Evolutionary conservation across 345 rosid genomes (phyloP), one percentile per base, ranked within the genome.

Genomic region (Eutrema yunnanense): DNA sequence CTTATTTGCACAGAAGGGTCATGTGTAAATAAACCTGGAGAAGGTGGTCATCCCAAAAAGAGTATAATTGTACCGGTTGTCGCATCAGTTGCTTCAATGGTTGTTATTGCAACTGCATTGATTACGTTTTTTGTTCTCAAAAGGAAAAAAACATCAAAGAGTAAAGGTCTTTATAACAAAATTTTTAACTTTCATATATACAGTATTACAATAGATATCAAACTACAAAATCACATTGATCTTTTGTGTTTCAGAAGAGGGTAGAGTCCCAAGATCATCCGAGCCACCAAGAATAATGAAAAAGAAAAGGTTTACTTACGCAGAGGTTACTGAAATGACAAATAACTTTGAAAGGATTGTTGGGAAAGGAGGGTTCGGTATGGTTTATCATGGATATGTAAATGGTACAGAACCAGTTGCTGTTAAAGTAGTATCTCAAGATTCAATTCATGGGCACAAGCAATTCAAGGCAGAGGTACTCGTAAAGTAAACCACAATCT

Each of bases 391-490:
- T 54, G 60, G 60, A 54, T 33, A 32, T 54, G 60, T 54, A 13
- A 54, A 54, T 54, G 60, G 60, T n/a, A 13, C 40, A 33, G 41
- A 54, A 33, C 41, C 8, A 54, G 60, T 54, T 3, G 60, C 60
- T 33, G 60, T 54, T 32, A 32, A 32, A 54, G 26, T 54, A 33
- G 11, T 54, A 3, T 32, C 40, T 32, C 60, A 54, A 11, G 11
- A 11, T n/a, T 54, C 60, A 54, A 22, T 6, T 32, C 60, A 54
- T 7, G 60, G 60, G 26, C 11, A 13, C 3, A 33, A 54, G n/a
- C 60, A 71, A 10, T 71, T 71, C 43, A 61, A 49, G 54, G 68
- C 75, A 29, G 75, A 71, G 61, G 68, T 71, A 32, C 11, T 54
- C 5, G 2, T 54, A 32, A 13, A 22, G 22, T 22, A 22, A n/a